Percentiles rank a stretch among this genome's conserved stretches.
phyloP scores from a whole-genome alignment of 495 filamentous ascomycete species.

The Aspergillus avenaceus region DNA sequence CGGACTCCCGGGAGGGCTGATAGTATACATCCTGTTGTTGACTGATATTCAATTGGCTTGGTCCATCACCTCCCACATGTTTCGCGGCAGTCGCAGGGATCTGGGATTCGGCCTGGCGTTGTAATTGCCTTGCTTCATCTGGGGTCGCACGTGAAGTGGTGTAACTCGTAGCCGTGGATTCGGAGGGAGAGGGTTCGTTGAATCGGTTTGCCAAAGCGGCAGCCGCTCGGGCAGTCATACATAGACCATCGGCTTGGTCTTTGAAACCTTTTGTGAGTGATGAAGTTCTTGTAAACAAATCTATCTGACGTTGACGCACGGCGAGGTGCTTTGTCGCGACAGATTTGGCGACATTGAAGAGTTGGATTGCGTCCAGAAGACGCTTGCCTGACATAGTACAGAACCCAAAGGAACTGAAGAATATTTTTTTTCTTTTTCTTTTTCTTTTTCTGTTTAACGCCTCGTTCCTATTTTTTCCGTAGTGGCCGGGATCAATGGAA shows the following conservation, averaged over 20 bases:
- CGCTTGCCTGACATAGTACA: constrained; percentile 61
- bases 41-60: constrained; percentile 30
- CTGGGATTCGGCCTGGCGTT: constrained; percentile 50
- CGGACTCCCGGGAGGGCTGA: constrained; percentile 39
- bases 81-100: constrained; percentile 46
- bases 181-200: constrained; percentile 37
- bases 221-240: constrained; percentile 60
- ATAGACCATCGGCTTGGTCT: constrained; percentile 58
- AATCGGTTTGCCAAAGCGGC: constrained; percentile 54
- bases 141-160: no score
- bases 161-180: constrained; percentile 12
- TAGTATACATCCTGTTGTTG: constrained; percentile 59
- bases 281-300: constrained; percentile 73
- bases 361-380: constrained; percentile 73
- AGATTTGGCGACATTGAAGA: constrained; percentile 71
- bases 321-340: constrained; percentile 77
- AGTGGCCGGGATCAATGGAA: neutral
- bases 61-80: constrained; percentile 18
- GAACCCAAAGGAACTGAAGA: constrained; percentile 11
- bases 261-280: constrained; percentile 66
- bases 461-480: no score
- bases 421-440: constrained; percentile 13
- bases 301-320: constrained; percentile 71
- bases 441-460: no score
- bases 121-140: constrained; percentile 39